Conservation (phyloP, 306 rosid species). For the Ziziphus jujuba region DNA sequence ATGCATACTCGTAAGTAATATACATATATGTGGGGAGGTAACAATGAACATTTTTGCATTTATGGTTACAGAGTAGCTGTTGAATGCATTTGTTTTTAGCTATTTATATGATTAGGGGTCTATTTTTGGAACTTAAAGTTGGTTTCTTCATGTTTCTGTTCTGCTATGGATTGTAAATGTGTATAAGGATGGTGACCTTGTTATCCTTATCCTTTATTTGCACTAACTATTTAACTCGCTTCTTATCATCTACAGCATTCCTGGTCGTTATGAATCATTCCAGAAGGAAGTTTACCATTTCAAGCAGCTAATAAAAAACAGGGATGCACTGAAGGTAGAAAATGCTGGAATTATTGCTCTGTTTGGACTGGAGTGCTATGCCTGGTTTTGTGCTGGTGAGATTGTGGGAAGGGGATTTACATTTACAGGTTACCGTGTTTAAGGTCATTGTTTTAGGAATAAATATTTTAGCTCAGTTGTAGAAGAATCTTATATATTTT, state of each 20-base stretch:
- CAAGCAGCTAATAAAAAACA: conserved; percentile 33
- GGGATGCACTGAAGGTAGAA: conserved; percentile 33
- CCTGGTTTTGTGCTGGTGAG: conserved; percentile 57
- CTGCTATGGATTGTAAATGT: too few species aligned
- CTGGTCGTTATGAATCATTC: conserved; percentile 40
- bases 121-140: background rate
- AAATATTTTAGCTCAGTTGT: conserved; percentile 9
- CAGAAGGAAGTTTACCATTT: conserved; percentile 38
- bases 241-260: conserved; percentile 36
- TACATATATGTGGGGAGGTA: too few species aligned
- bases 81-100: background rate
- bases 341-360: conserved; percentile 39
- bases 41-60: background rate
- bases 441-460: conserved; percentile 11
- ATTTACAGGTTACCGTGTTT: conserved; percentile 49
- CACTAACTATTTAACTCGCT: conserved; percentile 13
- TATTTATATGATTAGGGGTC: background rate
- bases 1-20: too few species aligned
- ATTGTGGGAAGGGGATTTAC: conserved; percentile 53
- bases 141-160: background rate
- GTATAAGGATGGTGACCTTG: too few species aligned
- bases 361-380: conserved; percentile 52
- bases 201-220: too few species aligned
- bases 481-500: background rate
- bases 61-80: too few species aligned